phyloP scores from a whole-genome alignment of 768 basidiomycete species.

The Termitomyces sp. region DNA sequence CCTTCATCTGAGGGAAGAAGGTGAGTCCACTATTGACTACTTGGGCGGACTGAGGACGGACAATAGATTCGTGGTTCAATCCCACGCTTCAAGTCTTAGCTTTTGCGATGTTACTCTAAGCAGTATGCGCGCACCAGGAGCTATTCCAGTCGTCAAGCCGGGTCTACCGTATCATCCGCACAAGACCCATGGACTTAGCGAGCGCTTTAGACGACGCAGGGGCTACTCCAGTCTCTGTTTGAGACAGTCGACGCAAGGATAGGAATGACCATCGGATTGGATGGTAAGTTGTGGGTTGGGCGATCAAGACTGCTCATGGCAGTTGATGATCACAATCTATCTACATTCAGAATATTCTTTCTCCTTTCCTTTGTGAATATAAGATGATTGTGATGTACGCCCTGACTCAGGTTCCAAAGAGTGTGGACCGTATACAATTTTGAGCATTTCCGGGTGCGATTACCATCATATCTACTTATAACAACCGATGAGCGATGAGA shows the following conservation, averaged over 20 bases:
- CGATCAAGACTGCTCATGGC: background rate
- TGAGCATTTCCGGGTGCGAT: too few species aligned
- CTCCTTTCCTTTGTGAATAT: background rate
- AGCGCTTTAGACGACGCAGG: too few species aligned
- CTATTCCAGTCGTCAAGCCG: background rate
- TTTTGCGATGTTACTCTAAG: background rate
- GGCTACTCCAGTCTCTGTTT: background rate
- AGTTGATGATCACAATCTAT: background rate
- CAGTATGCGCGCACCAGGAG: background rate
- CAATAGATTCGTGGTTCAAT: background rate
- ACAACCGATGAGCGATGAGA: background rate
- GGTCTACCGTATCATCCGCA: background rate
- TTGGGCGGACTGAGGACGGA: slow-evolving; percentile 9
- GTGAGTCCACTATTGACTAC: slow-evolving; percentile 11
- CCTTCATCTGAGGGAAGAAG: slow-evolving; percentile 14
- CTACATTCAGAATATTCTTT: too few species aligned
- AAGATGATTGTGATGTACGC: background rate
- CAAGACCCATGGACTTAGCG: background rate
- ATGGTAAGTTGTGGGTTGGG: background rate
- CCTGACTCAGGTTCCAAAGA: background rate
- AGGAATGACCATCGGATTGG: background rate
- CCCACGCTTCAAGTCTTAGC: background rate
- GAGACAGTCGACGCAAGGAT: background rate
- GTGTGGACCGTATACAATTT: background rate
- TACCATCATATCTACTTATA: background rate